Evolutionary conservation across 2,329 filamentous ascomycete genomes (phyloP), one percentile per base, ranked within the genome.

Genomic region (Elsinoe ampelina): DNA sequence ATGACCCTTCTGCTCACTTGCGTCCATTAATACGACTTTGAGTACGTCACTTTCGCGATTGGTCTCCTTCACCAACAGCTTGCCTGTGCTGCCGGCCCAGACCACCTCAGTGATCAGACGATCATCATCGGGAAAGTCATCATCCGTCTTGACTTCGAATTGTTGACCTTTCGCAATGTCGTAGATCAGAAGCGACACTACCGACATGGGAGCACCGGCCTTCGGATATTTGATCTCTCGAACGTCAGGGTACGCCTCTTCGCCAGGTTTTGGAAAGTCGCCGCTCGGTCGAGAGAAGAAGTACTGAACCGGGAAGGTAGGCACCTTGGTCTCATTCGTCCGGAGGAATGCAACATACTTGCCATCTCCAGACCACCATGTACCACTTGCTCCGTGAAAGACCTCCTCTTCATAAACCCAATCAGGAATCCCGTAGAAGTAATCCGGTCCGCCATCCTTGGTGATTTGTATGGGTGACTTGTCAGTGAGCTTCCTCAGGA

Each of bases 151-250:
- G 26, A 97, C 87, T 15, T 83, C 81, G 67, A 97, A 97, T 7
- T 86, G 80, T 58, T 95, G 84, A 1, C 80, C 80, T 65, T 85
- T 86, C 8, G 77, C 77, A 17, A 96, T 77, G 63, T 97, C 91
- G 70, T 92, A 97, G 71, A 97, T 95, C 56, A 88, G 80, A 32
- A 98, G 73, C 59, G 89, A 84, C 3, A 98, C 92, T 12, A 88
- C 82, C 0, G 93, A 93, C 69, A 98, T 98, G 47, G 92, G 90
- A 1, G 91, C 85, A 2, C 93, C 95, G 17, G 93, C 87, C 71
- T 97, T 97, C 48, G 93, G 95, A 66, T 98, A 98, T 71, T 98
- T 98, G 80, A 98, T 95, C 64, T 90, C 76, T 61, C 86, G 82
- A 35, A 92, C 84, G 66, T 97, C 91, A 0, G 93, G 93, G 67